Evolutionary conservation across 805 yeast species (phyloP), one percentile per base, ranked within the genome.

Genomic region (Wickerhamomyces sydowiorum): DNA sequence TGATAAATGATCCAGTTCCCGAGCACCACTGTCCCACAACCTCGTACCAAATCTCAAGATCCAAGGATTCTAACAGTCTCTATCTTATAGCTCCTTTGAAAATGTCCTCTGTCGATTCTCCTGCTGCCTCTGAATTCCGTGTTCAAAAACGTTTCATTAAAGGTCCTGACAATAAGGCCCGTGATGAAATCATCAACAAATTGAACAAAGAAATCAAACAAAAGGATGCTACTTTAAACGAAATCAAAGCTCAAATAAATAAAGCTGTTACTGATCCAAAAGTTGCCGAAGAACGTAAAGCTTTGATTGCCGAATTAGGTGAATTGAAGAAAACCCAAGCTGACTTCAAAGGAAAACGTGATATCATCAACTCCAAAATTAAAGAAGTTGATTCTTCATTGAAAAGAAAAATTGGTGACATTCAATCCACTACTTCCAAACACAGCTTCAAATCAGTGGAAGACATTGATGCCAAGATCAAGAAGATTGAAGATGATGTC

Each of bases 331-430:
- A 64, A 51, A 64, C 66, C 27, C 77, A 72, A 61, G 67, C 73
- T 41, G 70, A 66, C 48, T 63, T 72, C 51, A 75, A 75, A 57
- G 53, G 58, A 36, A 64, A 70, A 47, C 70, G 76, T 61, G 67
- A 62, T 47, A 53, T 64, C 32, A 59, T 75, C 50, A 65, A 69
- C 53, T 86, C 82, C 46, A 86, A 83, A 65, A 77, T 91, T 60
- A 83, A 79, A 63, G 70, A 70, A 33, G 64, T 81, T 48, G 97
- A 93, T 55, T 67, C 74, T 42, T 70, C 70, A 43, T 68, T 87
- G 65, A 86, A 86, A 73, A 80, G 82, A 65, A 85, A 82, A 69
- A 76, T 81, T 54, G 66, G 69, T 48, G 96, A 89, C 53, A 76
- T 91, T 54, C 83, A 79, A 62, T 73, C 80, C 33, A 75, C 79